phyloP scores from a whole-genome alignment of 2,329 filamentous ascomycete species.

The Fusarium nelsonii region DNA sequence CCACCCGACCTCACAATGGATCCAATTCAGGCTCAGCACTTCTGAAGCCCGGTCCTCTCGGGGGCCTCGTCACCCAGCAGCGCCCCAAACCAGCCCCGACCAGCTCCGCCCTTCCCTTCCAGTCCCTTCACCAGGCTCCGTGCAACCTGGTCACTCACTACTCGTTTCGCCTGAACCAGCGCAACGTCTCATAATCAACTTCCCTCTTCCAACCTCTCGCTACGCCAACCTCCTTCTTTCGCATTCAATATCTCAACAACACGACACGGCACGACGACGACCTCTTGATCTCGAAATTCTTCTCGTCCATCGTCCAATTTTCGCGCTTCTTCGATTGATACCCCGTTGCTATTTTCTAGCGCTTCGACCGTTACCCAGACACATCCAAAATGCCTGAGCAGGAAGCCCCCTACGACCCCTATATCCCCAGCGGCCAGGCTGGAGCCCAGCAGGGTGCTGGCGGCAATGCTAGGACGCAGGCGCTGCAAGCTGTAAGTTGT shows the following conservation, averaged over 20 bases:
- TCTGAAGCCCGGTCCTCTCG: constrained; percentile 31
- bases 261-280: constrained; percentile 32
- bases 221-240: constrained; percentile 44
- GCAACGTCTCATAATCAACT: constrained; percentile 47
- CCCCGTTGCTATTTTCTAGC: constrained; percentile 31
- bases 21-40: constrained; percentile 3
- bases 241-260: constrained; percentile 31
- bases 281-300: constrained; percentile 17
- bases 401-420: constrained; percentile 84
- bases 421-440: constrained; percentile 79
- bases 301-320: constrained; percentile 22
- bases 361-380: constrained; percentile 9
- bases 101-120: constrained; percentile 2
- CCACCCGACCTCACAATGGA: constrained; percentile 1
- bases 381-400: constrained; percentile 63
- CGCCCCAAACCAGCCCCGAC: constrained; percentile 12
- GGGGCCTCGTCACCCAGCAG: constrained; percentile 48
- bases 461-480: constrained; percentile 67
- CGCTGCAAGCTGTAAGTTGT: constrained; percentile 83
- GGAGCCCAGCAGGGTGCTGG: constrained; percentile 56
- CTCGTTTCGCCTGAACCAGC: constrained; percentile 50
- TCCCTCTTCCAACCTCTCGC: constrained; percentile 47
- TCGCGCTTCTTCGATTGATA: constrained; percentile 35
- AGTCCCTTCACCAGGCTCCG: constrained; percentile 24
- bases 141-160: constrained; percentile 42